Percentiles rank a stretch among this genome's conserved stretches.
These are phyloP conservation scores for Emergomyces pasteurianus DNA, from an alignment of 2,329 filamentous ascomycete genomes.

Conservation along the genomic window DNA sequence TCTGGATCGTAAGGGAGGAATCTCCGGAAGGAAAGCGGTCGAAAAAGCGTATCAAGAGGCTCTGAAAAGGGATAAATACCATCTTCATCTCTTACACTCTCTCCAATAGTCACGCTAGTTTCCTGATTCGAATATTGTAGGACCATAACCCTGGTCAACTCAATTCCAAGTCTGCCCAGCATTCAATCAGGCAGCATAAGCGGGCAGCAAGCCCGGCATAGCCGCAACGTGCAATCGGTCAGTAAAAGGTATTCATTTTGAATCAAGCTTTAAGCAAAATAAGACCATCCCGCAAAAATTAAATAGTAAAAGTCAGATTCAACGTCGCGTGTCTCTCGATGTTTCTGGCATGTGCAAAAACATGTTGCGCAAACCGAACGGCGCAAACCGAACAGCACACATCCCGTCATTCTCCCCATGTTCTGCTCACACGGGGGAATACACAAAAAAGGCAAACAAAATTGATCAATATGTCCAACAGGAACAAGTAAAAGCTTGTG, in stretches of 20 bases:
- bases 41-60: slow-evolving; percentile 4
- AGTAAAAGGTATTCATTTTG: neutral
- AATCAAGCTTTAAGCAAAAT: neutral
- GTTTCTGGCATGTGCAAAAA: neutral
- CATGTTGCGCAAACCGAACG: neutral
- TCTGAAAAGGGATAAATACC: slow-evolving; percentile 36
- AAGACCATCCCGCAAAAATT: neutral
- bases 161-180: slow-evolving; percentile 48
- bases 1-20: neutral
- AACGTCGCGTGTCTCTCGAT: neutral
- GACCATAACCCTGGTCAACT: slow-evolving; percentile 57
- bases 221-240: neutral
- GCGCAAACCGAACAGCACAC: no score
- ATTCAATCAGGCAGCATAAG: neutral
- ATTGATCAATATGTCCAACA: neutral
- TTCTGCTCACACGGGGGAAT: neutral
- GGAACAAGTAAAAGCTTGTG: neutral
- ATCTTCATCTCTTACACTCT: slow-evolving; percentile 94
- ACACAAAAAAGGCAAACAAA: neutral
- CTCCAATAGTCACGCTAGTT: slow-evolving; percentile 70
- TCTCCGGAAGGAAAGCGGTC: neutral
- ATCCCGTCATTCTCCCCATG: neutral
- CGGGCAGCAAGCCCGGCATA: neutral
- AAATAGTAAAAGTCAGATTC: neutral
- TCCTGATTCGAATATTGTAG: slow-evolving; percentile 55